Base-by-base conservation (phyloP, 2,329 filamentous ascomycete species). In the Microdochium bolleyi region DNA sequence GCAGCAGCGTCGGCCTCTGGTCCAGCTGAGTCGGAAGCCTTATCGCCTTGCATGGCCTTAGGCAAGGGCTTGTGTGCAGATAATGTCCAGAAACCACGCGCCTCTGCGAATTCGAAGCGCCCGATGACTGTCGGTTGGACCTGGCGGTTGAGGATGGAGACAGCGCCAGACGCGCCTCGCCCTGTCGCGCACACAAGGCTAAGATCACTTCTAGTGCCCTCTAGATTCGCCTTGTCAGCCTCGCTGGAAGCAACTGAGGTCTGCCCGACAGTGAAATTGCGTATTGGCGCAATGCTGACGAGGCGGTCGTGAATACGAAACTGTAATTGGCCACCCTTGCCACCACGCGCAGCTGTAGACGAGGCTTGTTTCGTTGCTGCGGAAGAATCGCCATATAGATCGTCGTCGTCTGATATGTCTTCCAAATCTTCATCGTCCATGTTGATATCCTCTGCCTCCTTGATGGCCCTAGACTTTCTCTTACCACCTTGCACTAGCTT, bases 71-170 rank as follows among this genome's bases (percentile, higher is more conserved):
- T 87, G 57, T 83, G 85, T 10, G 82, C 84, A 57, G 77, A 80
- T 62, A 95, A 80, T 48, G 90, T 87, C 92, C 92, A 97, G 54
- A 95, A 79, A 1, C 84, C 85, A 53, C 85, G 78, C 1, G 87
- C 87, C 59, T 87, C 83, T 2, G 87, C 82, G 49, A 94, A 84
- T 49, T 86, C 81, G 59, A 89, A 85, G 22, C 82, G 80, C 1
- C 84, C 85, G 19, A 88, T 79, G 24, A 87, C 78, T 52, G 79
- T 80, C 1, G 91, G 89, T 52, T 89, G 84, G 51, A 97, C 82
- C 55, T 89, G 83, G 56, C 85, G 82, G 62, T 89, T 91, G 53
- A 97, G 73, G 46, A 94, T 76, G 4, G 89, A 85, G 37, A 99
- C 70, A 1, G 85, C 81, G 3, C 87, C 84, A 16, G 83, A 80